phyloP scores from a whole-genome alignment of 495 filamentous ascomycete species.

The Xylaria sp. region DNA sequence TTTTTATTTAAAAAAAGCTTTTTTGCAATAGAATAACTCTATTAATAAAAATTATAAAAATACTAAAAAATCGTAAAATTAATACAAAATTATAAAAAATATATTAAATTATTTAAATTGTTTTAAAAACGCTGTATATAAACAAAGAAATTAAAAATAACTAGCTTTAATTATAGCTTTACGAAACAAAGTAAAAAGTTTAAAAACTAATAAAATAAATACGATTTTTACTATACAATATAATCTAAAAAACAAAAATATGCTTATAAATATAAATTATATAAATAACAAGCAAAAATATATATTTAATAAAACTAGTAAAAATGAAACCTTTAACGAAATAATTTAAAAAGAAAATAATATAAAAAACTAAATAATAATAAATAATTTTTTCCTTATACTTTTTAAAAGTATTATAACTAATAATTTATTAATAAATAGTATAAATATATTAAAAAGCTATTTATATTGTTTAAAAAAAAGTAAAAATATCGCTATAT shows the following conservation, averaged over 20 bases:
- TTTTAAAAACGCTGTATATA: too few relatives aligned
- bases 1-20: not conserved
- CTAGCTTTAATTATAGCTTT: not conserved
- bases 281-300: not conserved
- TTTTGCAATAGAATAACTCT: too few relatives aligned
- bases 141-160: not conserved
- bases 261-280: too few relatives aligned
- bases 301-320: not conserved
- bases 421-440: not conserved
- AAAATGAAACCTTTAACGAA: not conserved
- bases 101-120: too few relatives aligned
- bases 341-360: constrained; percentile 4
- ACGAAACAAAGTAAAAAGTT: not conserved
- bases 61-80: not conserved
- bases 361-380: not conserved
- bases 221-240: not conserved
- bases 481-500: not conserved
- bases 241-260: constrained; percentile 9
- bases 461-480: too few relatives aligned
- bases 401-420: too few relatives aligned
- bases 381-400: too few relatives aligned
- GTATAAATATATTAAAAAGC: not conserved
- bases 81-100: not conserved
- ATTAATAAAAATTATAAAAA: too few relatives aligned
- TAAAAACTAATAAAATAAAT: constrained; percentile 2